Conservation (phyloP, 148 eudicot species). For the Silene conica region DNA sequence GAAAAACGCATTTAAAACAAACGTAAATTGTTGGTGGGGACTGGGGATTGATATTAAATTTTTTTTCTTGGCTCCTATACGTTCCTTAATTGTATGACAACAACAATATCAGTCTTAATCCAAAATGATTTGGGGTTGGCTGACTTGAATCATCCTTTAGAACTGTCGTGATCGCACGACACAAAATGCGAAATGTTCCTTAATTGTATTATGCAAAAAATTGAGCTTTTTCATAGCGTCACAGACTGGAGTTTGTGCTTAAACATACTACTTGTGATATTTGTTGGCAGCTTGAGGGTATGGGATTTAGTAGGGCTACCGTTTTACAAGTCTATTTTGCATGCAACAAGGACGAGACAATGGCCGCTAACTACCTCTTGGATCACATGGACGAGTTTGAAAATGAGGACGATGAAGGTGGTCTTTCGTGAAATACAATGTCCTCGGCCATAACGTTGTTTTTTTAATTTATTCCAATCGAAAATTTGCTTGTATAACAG, state of each 20-base stretch:
- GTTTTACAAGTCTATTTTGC: slow-evolving; percentile 75
- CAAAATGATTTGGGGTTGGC: too few relatives aligned
- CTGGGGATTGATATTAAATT: too few relatives aligned
- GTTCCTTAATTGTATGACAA: background rate
- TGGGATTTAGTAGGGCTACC: slow-evolving; percentile 73
- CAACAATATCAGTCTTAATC: too few relatives aligned
- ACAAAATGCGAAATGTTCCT: too few relatives aligned
- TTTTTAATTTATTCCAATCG: slow-evolving; percentile 22
- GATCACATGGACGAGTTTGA: slow-evolving; percentile 80
- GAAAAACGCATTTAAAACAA: too few relatives aligned
- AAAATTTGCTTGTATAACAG: slow-evolving; percentile 16
- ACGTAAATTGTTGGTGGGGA: too few relatives aligned
- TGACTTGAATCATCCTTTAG: too few relatives aligned
- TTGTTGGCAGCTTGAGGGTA: slow-evolving; percentile 69
- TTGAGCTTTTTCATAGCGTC: too few relatives aligned
- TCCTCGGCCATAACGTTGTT: slow-evolving; percentile 17
- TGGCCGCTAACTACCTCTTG: slow-evolving; percentile 74
- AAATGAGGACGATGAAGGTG: slow-evolving; percentile 42
- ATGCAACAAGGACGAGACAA: slow-evolving; percentile 77
- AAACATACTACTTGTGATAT: background rate
- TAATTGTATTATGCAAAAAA: background rate
- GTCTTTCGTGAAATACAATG: slow-evolving; percentile 20
- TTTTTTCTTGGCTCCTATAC: background rate
- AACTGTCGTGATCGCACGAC: too few relatives aligned
- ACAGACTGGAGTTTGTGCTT: background rate